Conservation (phyloP, 2,329 filamentous ascomycete species). For the Phaeoacremonium minimum region DNA sequence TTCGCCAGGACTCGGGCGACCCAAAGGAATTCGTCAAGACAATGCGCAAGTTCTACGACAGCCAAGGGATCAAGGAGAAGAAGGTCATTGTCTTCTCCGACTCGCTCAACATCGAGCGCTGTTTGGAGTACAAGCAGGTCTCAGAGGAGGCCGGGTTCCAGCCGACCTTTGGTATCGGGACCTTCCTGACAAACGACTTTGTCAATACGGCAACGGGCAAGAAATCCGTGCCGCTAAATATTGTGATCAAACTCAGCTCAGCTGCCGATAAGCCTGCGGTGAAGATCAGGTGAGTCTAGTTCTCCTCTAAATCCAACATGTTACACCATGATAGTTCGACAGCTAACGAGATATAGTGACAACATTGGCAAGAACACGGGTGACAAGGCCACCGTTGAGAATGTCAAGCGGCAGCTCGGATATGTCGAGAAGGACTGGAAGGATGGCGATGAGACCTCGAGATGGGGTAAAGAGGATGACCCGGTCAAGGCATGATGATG, state of each 20-base stretch:
- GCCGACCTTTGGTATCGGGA: constrained; percentile 90
- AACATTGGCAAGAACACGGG: constrained; percentile 95
- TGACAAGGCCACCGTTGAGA: constrained; percentile 69
- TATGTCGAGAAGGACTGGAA: constrained; percentile 84
- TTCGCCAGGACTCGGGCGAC: constrained; percentile 88
- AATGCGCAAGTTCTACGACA: constrained; percentile 78
- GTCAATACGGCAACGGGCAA: constrained; percentile 63
- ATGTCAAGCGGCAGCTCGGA: constrained; percentile 80
- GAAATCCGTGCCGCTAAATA: constrained; percentile 90
- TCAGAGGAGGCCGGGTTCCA: constrained; percentile 78
- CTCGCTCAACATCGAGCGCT: constrained; percentile 85
- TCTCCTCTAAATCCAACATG: no score
- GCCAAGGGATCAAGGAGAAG: constrained; percentile 67
- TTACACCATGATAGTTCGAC: no score
- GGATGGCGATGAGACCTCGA: constrained; percentile 74
- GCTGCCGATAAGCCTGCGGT: constrained; percentile 77
- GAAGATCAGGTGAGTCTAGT: constrained; percentile 72
- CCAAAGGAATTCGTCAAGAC: constrained; percentile 73
- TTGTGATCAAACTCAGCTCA: constrained; percentile 94
- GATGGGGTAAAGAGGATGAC: constrained; percentile 64
- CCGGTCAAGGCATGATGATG: constrained; percentile 15
- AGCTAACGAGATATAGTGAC: constrained; percentile 45
- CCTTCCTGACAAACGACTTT: constrained; percentile 95
- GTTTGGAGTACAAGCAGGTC: constrained; percentile 82
- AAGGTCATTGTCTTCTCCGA: constrained; percentile 96